phyloP scores from a whole-genome alignment of 2,329 filamentous ascomycete species.

The Sporothrix luriei region DNA sequence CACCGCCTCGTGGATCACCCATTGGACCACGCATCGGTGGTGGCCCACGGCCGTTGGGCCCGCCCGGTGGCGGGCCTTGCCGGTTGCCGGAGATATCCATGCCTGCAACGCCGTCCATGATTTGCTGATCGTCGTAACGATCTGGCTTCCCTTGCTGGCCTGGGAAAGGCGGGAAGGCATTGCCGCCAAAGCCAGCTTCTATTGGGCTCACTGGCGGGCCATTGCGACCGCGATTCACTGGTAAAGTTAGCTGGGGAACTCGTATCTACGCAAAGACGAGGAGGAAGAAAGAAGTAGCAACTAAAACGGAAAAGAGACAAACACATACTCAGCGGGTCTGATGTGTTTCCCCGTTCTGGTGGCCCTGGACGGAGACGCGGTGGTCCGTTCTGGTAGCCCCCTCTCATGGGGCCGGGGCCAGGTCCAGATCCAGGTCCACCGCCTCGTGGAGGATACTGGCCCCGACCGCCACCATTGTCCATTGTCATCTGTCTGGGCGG shows the following conservation, averaged over 20 bases:
- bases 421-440: constrained; percentile 40
- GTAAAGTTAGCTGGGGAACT: not conserved
- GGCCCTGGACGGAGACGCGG: constrained; percentile 44
- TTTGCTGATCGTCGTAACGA: constrained; percentile 47
- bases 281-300: no score
- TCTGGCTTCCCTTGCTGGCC: constrained; percentile 47
- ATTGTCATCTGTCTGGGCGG: constrained; percentile 47
- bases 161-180: constrained; percentile 50
- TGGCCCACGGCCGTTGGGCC: constrained; percentile 29
- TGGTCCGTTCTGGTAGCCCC: constrained; percentile 42
- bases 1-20: constrained; percentile 36
- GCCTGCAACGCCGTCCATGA: constrained; percentile 48
- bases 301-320: not conserved
- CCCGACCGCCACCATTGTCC: constrained; percentile 43
- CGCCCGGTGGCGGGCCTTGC: constrained; percentile 36
- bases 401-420: constrained; percentile 45
- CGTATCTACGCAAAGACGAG: not conserved
- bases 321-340: constrained; percentile 49
- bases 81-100: constrained; percentile 45
- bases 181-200: constrained; percentile 46
- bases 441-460: constrained; percentile 46
- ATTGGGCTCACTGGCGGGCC: constrained; percentile 37
- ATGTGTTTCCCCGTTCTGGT: constrained; percentile 44
- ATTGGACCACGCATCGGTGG: constrained; percentile 40
- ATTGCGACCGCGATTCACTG: constrained; percentile 41